Conservation (phyloP, 2,329 filamentous ascomycete genomes). For the Arthrinium puccinioides region DNA sequence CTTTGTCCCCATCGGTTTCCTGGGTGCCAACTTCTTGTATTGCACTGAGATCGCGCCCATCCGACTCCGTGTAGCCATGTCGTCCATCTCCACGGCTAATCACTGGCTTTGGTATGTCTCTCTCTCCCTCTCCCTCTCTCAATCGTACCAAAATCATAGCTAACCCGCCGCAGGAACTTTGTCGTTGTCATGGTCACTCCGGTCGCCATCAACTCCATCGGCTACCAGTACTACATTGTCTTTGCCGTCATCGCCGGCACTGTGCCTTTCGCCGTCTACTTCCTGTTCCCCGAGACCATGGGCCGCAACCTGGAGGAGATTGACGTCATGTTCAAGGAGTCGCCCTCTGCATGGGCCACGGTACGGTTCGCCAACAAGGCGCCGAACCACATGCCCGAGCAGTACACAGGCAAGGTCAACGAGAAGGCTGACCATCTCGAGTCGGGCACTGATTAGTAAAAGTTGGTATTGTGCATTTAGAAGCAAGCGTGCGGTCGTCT, state of each 20-base stretch:
- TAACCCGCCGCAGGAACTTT: constrained; percentile 27
- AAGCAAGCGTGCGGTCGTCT: no score
- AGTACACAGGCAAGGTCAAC: constrained; percentile 15
- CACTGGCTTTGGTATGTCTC: constrained; percentile 39
- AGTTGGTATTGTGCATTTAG: no score
- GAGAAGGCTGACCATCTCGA: constrained; percentile 13
- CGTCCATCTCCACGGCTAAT: constrained; percentile 46
- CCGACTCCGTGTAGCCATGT: constrained; percentile 44
- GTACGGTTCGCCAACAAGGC: constrained; percentile 29
- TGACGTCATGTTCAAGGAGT: constrained; percentile 34
- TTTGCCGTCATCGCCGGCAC: constrained; percentile 37
- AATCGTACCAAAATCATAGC: neutral
- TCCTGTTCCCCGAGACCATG: constrained; percentile 43
- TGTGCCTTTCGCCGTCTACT: constrained; percentile 35
- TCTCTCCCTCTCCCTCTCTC: neutral
- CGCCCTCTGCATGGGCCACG: constrained; percentile 26
- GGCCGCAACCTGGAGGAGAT: constrained; percentile 40
- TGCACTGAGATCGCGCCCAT: constrained; percentile 50
- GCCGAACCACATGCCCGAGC: constrained; percentile 23
- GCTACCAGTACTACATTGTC: constrained; percentile 44
- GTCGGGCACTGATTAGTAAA: no score
- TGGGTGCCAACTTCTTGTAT: constrained; percentile 54
- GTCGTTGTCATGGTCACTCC: constrained; percentile 36
- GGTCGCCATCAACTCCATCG: constrained; percentile 41
- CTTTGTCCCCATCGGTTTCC: constrained; percentile 52